These are phyloP conservation scores for Globisporangium nagaii DNA, from an alignment of 352 stramenopile genomes.

Conservation along the genomic window DNA sequence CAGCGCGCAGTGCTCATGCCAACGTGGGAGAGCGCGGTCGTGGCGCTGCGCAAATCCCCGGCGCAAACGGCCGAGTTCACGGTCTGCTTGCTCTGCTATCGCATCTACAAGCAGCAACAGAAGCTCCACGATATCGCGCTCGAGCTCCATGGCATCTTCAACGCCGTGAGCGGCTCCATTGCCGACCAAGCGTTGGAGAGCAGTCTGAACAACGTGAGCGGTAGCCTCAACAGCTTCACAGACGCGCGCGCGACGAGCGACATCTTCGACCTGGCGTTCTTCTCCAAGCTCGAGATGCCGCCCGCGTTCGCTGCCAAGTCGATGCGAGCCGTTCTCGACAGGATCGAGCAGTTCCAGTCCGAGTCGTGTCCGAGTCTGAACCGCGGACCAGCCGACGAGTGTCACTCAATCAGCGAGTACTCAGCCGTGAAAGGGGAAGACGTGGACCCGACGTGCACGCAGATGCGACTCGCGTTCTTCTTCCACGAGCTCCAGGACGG, in stretches of 20 bases:
- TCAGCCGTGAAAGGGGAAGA: conserved; percentile 24
- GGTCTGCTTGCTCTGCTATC: conserved; percentile 72
- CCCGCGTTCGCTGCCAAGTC: background rate
- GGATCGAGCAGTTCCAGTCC: conserved; percentile 11
- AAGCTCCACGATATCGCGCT: conserved; percentile 34
- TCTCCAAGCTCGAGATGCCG: background rate
- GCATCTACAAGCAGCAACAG: conserved; percentile 69
- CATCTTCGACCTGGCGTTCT: conserved; percentile 13
- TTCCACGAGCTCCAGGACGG: conserved; percentile 82
- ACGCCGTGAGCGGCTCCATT: background rate
- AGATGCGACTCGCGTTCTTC: conserved; percentile 72
- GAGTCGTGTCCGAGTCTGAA: conserved; percentile 10
- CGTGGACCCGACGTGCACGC: conserved; percentile 64
- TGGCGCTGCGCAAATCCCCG: conserved; percentile 28
- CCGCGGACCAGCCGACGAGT: conserved; percentile 7
- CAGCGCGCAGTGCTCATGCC: conserved; percentile 50
- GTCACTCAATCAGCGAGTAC: conserved; percentile 11
- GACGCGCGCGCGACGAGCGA: conserved; percentile 3
- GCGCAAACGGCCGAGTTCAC: conserved; percentile 42
- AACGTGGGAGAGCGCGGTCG: conserved; percentile 54
- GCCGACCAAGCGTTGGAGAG: background rate
- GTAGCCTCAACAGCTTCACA: background rate
- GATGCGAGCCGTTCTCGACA: conserved; percentile 1
- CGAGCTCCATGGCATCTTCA: conserved; percentile 32
- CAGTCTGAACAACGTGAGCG: background rate